A percentile compares a stretch with the other conserved stretches of the same genome.
Evolutionary conservation across 140 eudicot genomes (phyloP).

Genomic region (Stevia rebaudiana): DNA sequence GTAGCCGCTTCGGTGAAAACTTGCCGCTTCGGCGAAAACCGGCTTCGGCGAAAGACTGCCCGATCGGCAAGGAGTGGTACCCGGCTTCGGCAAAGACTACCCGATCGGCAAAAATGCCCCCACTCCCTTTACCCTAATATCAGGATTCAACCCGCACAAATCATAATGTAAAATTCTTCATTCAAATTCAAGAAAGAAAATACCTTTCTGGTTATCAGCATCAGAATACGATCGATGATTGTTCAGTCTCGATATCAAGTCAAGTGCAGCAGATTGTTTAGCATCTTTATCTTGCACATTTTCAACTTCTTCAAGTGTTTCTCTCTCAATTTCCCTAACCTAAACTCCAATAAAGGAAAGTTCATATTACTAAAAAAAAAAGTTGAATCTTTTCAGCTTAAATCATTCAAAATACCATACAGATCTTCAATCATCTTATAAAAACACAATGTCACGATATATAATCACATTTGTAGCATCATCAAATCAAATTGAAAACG

Average conservation of each 20-base stretch:
- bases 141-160: background rate
- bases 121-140: background rate
- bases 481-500: conserved; percentile 2
- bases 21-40: no score
- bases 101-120: no score
- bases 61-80: no score
- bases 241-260: conserved; percentile 65
- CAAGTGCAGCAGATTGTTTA: conserved; percentile 82
- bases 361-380: background rate
- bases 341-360: conserved; percentile 19
- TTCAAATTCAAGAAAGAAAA: conserved; percentile 13
- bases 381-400: background rate
- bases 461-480: background rate
- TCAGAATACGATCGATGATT: conserved; percentile 59
- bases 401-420: background rate
- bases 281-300: conserved; percentile 56
- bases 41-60: no score
- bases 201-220: conserved; percentile 67
- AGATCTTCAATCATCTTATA: conserved; percentile 5
- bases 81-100: no score
- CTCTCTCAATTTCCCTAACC: conserved; percentile 83
- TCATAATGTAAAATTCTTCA: background rate
- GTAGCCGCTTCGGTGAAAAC: no score
- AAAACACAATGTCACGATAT: background rate
- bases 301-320: conserved; percentile 49